These are phyloP conservation scores for Zalaria sp. DNA, from an alignment of 2,329 filamentous ascomycete genomes.

Conservation along the genomic window DNA sequence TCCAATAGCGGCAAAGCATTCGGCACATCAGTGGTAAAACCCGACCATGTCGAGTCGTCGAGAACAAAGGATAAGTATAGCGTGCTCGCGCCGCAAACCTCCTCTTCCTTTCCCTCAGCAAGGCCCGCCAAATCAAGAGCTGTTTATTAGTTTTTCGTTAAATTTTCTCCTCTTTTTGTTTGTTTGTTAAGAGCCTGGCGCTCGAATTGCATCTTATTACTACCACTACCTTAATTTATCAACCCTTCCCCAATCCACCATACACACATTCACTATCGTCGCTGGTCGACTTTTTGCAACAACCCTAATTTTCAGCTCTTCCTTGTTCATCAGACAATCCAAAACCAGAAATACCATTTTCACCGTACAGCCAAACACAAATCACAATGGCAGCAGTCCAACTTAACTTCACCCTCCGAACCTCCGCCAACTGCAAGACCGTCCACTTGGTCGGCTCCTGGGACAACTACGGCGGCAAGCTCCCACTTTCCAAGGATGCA, in stretches of 20 bases:
- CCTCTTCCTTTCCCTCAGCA: constrained; percentile 30
- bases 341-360: constrained; percentile 10
- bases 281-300: constrained; percentile 23
- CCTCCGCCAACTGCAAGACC: constrained; percentile 90
- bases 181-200: constrained; percentile 33
- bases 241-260: constrained; percentile 9
- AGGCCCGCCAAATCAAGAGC: constrained; percentile 36
- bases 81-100: constrained; percentile 8
- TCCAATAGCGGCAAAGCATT: constrained; percentile 5
- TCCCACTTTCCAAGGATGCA: constrained; percentile 82
- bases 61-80: constrained; percentile 7
- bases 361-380: constrained; percentile 9
- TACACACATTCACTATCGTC: constrained; percentile 19
- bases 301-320: constrained; percentile 29
- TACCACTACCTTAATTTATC: constrained; percentile 8
- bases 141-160: constrained; percentile 32
- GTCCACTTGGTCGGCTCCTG: constrained; percentile 95
- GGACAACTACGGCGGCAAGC: constrained; percentile 92
- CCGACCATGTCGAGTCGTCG: no score
- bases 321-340: constrained; percentile 29
- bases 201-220: constrained; percentile 16
- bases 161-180: constrained; percentile 25
- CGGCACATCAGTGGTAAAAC: no score
- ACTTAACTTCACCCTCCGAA: constrained; percentile 89
- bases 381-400: constrained; percentile 70